Evolutionary conservation across 1,139 yeast species (phyloP).

Genomic region (Geotrichum bryndzae): DNA sequence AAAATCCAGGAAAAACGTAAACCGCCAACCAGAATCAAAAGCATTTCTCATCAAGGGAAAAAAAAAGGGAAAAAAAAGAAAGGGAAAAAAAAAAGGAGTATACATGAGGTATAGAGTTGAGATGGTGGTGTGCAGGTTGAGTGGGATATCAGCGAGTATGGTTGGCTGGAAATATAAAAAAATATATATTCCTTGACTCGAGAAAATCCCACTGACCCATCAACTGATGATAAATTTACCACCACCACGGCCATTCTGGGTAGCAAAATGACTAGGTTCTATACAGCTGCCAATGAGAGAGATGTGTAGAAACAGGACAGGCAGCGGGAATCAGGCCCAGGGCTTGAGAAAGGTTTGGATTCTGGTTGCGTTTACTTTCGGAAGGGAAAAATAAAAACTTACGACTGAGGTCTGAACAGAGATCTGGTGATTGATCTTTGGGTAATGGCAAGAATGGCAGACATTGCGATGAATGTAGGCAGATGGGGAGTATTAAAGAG

Average conservation of each 20-base stretch:
- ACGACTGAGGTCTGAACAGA: conserved; percentile 18
- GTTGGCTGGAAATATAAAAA: neutral
- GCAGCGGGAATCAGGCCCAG: neutral
- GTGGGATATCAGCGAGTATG: neutral
- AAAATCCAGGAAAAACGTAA: neutral
- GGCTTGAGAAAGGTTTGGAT: neutral
- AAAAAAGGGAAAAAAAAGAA: neutral
- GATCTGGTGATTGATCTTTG: conserved; percentile 21
- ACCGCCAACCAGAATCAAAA: neutral
- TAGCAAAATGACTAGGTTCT: neutral
- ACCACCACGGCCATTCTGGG: neutral
- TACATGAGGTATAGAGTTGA: neutral
- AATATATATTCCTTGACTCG: neutral
- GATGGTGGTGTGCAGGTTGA: conserved; percentile 9
- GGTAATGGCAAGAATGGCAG: conserved; percentile 23
- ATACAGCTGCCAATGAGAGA: neutral
- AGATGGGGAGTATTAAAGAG: neutral
- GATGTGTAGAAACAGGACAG: neutral
- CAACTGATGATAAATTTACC: neutral
- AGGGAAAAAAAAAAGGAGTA: neutral
- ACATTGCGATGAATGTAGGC: conserved; percentile 17
- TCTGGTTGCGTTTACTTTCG: neutral
- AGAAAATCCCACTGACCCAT: neutral
- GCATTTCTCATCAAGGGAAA: neutral
- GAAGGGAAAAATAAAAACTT: conserved; percentile 2